These are phyloP conservation scores for Eucommia ulmoides DNA, from an alignment of 257 asterid genomes.

Conservation along the genomic window DNA sequence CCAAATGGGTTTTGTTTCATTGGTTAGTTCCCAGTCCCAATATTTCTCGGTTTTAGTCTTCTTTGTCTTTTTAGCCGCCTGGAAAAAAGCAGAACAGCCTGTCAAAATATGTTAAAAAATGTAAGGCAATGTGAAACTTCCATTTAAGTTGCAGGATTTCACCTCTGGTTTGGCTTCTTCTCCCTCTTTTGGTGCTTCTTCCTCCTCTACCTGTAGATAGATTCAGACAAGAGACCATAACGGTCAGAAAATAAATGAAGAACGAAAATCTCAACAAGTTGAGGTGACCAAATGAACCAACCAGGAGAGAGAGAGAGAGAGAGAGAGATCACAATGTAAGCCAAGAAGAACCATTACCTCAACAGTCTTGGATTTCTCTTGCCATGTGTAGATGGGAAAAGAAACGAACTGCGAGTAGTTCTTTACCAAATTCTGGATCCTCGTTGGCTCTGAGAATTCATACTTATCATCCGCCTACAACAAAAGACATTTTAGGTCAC, in stretches of 20 bases:
- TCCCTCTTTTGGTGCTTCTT: slow-evolving; percentile 89
- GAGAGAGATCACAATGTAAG: too few relatives aligned
- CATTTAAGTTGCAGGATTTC: slow-evolving; percentile 9
- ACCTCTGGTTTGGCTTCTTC: slow-evolving; percentile 74
- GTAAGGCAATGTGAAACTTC: too few relatives aligned
- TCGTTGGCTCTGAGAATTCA: slow-evolving; percentile 75
- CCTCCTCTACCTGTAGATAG: slow-evolving; percentile 80
- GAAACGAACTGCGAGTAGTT: slow-evolving; percentile 92
- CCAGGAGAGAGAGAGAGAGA: too few relatives aligned
- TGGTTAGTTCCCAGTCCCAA: slow-evolving; percentile 94
- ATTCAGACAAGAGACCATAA: slow-evolving; percentile 3
- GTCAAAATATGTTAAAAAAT: too few relatives aligned
- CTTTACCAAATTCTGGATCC: slow-evolving; percentile 85
- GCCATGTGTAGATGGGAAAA: slow-evolving; percentile 91
- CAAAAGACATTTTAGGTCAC: background rate
- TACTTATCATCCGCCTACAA: slow-evolving; percentile 89
- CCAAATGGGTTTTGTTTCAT: slow-evolving; percentile 98
- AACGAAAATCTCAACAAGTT: too few relatives aligned
- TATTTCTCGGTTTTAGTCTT: slow-evolving; percentile 90
- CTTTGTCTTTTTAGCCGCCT: slow-evolving; percentile 69
- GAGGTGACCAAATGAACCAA: too few relatives aligned
- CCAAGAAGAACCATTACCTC: slow-evolving; percentile 41
- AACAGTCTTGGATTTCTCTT: slow-evolving; percentile 79
- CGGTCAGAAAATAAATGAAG: background rate
- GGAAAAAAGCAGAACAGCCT: slow-evolving; percentile 21